phyloP scores from a whole-genome alignment of 2,329 filamentous ascomycete genomes.

The Colletotrichum liaoningense region DNA sequence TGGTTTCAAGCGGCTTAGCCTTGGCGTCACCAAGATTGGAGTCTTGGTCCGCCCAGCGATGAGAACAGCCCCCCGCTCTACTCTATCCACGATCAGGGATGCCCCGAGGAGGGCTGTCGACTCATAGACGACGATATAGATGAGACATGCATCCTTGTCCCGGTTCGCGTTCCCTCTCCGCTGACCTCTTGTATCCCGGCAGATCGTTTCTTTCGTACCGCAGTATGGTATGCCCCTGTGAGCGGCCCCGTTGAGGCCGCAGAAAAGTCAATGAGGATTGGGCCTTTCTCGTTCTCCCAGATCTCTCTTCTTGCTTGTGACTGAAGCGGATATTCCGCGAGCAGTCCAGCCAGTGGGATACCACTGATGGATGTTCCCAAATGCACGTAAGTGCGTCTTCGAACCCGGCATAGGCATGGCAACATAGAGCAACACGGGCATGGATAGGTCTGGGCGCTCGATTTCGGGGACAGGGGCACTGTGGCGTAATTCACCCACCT shows the following conservation, averaged over 20 bases:
- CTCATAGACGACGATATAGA: slow-evolving; percentile 22
- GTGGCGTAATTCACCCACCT: slow-evolving; percentile 8
- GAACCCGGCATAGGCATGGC: slow-evolving; percentile 1
- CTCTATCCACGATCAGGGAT: not conserved
- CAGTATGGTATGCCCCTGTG: not conserved
- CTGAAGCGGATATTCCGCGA: not conserved
- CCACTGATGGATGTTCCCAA: slow-evolving; percentile 3
- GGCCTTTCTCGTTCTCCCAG: not conserved
- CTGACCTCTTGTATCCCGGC: slow-evolving; percentile 31
- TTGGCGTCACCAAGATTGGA: slow-evolving; percentile 23
- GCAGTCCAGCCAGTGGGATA: not conserved
- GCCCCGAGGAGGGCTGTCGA: slow-evolving; percentile 8
- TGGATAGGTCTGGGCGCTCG: not conserved
- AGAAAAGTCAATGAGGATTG: not conserved
- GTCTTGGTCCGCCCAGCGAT: slow-evolving; percentile 23
- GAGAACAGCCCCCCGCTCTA: not conserved
- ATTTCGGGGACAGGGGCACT: slow-evolving; percentile 18
- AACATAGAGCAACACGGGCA: not conserved
- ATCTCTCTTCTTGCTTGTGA: not conserved
- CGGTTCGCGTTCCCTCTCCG: not conserved
- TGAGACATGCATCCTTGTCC: slow-evolving; percentile 29
- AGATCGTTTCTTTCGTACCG: slow-evolving; percentile 23
- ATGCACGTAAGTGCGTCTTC: slow-evolving; percentile 20
- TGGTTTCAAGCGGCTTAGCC: slow-evolving; percentile 18
- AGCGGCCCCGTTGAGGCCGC: not conserved